Percentiles rank a stretch among this genome's conserved stretches.
phyloP scores from a whole-genome alignment of 495 filamentous ascomycete genomes.

The Hyaloscypha hepaticicola region DNA sequence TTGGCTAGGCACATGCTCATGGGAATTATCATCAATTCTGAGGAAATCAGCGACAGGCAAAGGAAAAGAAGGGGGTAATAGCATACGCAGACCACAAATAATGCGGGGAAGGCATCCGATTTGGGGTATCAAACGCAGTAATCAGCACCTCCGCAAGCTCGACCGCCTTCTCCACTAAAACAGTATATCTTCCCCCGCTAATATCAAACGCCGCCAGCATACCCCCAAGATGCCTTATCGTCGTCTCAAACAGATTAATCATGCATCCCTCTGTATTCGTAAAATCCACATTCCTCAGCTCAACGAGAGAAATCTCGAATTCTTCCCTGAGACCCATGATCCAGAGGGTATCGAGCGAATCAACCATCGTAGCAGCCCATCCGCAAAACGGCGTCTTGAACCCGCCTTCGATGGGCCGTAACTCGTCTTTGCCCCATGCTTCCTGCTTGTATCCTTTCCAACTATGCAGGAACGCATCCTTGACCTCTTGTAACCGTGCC shows the following conservation, averaged over 20 bases:
- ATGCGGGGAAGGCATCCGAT: conserved; percentile 87
- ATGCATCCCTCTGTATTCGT: conserved; percentile 61
- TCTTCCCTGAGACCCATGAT: conserved; percentile 90
- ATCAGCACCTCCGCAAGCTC: conserved; percentile 88
- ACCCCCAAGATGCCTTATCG: conserved; percentile 86
- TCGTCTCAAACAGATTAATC: conserved; percentile 84
- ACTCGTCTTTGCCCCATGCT: conserved; percentile 86
- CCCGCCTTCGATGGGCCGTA: conserved; percentile 64
- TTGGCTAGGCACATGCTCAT: conserved; percentile 14
- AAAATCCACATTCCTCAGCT: conserved; percentile 81
- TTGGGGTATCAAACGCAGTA: conserved; percentile 94
- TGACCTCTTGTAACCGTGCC: conserved; percentile 63
- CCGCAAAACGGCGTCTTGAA: conserved; percentile 79
- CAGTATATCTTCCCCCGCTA: conserved; percentile 64
- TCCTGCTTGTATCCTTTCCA: conserved; percentile 83
- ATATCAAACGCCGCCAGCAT: conserved; percentile 81
- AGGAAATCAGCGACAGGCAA: not conserved
- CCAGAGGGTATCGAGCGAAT: conserved; percentile 83
- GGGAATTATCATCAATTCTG: conserved; percentile 14
- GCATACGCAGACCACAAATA: conserved; percentile 32
- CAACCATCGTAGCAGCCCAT: conserved; percentile 93
- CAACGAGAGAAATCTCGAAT: conserved; percentile 78
- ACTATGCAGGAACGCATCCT: conserved; percentile 68
- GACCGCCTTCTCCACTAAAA: conserved; percentile 83
- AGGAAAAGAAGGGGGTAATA: not conserved